phyloP scores from a whole-genome alignment of 805 yeast species.

The Kodamaea nitidulidarum region DNA sequence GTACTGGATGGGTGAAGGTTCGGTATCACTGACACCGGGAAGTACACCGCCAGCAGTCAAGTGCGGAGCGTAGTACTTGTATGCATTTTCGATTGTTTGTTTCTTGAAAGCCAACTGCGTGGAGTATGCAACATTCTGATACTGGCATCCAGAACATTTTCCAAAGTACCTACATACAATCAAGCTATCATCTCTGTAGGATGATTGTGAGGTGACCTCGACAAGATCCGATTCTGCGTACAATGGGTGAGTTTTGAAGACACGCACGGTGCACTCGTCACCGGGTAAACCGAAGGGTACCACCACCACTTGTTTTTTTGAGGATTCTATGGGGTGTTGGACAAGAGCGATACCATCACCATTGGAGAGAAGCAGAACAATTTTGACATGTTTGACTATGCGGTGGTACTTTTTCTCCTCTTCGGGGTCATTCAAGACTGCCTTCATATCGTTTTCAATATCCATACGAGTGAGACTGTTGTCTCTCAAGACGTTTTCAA shows the following conservation, averaged over 20 bases:
- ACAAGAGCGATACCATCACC: conserved; percentile 86
- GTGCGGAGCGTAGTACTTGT: conserved; percentile 65
- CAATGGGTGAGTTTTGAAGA: conserved; percentile 73
- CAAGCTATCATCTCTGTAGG: conserved; percentile 49
- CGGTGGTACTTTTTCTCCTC: conserved; percentile 53
- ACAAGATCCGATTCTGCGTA: conserved; percentile 75
- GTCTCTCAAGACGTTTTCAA: conserved; percentile 50
- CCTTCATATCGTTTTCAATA: conserved; percentile 61
- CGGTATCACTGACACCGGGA: conserved; percentile 62
- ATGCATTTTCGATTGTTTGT: conserved; percentile 77
- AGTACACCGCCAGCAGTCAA: conserved; percentile 38
- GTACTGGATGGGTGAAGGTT: conserved; percentile 72
- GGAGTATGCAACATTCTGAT: conserved; percentile 70
- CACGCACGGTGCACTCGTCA: conserved; percentile 64
- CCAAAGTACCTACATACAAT: conserved; percentile 84
- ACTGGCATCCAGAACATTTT: conserved; percentile 92
- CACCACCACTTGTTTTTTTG: conserved; percentile 57
- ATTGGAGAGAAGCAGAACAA: conserved; percentile 61
- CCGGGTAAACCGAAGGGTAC: conserved; percentile 90
- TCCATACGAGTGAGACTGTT: conserved; percentile 41
- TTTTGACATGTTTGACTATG: conserved; percentile 50
- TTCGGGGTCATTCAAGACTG: conserved; percentile 56
- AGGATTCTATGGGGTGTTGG: conserved; percentile 48
- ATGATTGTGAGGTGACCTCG: conserved; percentile 35
- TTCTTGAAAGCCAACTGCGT: conserved; percentile 71